Evolutionary conservation across 805 yeast genomes (phyloP).

Genomic region (Yarrowia sp.): DNA sequence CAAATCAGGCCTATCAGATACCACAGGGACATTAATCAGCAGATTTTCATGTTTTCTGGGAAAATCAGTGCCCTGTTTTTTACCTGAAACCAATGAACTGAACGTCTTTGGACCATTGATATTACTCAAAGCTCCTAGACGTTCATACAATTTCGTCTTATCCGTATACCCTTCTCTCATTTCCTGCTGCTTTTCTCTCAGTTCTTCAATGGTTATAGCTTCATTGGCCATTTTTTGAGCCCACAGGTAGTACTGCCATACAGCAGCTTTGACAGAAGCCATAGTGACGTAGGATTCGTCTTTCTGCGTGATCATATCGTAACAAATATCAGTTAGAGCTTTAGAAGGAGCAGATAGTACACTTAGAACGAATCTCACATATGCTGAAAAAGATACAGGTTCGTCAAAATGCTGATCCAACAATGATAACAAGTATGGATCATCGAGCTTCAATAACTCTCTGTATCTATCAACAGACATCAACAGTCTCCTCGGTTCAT

Average conservation of each 20-base stretch:
- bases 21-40: constrained; percentile 14
- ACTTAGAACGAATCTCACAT: background rate
- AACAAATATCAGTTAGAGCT: constrained; percentile 9
- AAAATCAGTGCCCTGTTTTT: background rate
- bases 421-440: constrained; percentile 1
- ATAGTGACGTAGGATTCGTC: constrained; percentile 21
- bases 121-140: constrained; percentile 10
- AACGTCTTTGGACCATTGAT: background rate
- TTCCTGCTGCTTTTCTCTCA: constrained; percentile 5
- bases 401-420: background rate
- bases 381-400: background rate
- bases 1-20: background rate
- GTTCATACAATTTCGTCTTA: background rate
- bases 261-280: constrained; percentile 17
- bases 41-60: constrained; percentile 14
- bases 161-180: constrained; percentile 15
- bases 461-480: constrained; percentile 7
- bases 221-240: constrained; percentile 25
- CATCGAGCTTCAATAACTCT: constrained; percentile 12
- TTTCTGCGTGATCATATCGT: constrained; percentile 18
- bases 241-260: constrained; percentile 22
- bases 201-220: constrained; percentile 12
- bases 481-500: background rate
- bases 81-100: background rate
- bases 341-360: constrained; percentile 1